A percentile compares a stretch with the other conserved stretches of the same genome.
phyloP scores from a whole-genome alignment of 495 filamentous ascomycete genomes.

The Aspergillus hancockii region DNA sequence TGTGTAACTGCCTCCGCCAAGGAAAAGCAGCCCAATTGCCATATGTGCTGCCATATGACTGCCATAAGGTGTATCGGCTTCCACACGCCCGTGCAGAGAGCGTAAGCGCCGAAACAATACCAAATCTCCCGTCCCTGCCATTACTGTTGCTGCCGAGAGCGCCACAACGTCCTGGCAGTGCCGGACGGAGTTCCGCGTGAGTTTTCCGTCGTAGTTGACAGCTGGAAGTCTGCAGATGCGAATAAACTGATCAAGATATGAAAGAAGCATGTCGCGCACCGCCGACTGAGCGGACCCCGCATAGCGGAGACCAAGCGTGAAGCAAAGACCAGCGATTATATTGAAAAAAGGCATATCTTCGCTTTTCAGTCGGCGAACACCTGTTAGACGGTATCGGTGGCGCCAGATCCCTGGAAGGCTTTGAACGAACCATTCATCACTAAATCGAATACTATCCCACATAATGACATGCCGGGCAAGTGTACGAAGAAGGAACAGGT shows the following conservation, averaged over 20 bases:
- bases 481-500: conserved; percentile 87
- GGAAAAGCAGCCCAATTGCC: conserved; percentile 86
- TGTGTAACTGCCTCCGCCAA: conserved; percentile 88
- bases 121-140: conserved; percentile 94
- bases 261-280: conserved; percentile 78
- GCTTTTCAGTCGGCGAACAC: conserved; percentile 59
- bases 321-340: conserved; percentile 85
- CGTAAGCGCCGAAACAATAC: conserved; percentile 85
- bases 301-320: conserved; percentile 79
- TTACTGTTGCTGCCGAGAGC: conserved; percentile 79
- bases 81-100: conserved; percentile 83
- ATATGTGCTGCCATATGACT: conserved; percentile 92
- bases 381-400: conserved; percentile 51
- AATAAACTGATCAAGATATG: conserved; percentile 85
- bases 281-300: conserved; percentile 74
- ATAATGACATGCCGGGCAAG: conserved; percentile 90
- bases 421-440: conserved; percentile 68
- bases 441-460: conserved; percentile 79
- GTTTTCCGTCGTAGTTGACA: conserved; percentile 74
- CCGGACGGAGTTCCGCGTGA: conserved; percentile 76
- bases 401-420: conserved; percentile 72
- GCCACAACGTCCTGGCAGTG: conserved; percentile 89
- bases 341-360: conserved; percentile 90
- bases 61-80: conserved; percentile 83
- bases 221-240: conserved; percentile 69